Evolutionary conservation across 2,329 filamentous ascomycete genomes (phyloP), one percentile per base, ranked within the genome.

Genomic region (Penicillium sp.): DNA sequence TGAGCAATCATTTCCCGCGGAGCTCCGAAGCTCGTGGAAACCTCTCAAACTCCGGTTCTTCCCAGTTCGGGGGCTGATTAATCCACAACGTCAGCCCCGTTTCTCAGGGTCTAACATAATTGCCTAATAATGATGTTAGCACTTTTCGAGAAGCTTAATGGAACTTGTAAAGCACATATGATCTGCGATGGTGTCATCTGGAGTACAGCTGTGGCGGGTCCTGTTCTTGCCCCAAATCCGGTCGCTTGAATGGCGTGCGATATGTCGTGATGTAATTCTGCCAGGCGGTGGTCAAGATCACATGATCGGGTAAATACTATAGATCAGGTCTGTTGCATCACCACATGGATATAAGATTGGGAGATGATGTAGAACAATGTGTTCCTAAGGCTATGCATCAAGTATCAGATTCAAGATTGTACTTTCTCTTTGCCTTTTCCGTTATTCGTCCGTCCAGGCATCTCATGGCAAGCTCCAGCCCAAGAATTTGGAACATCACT

Each of bases 111-210:
- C 48, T 50, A 21, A 16, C 22, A 37, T 41, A 21, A 29, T 35
- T 35, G 46, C 46, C 48, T 50, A 50, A 24, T 37, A 8, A 27
- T 41, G 19, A 27, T 16, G 48, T 39, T 50, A 39, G 33, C 5
- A 24, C 14, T 50, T 9, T 49, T 50, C 48, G 37, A 50, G 48
- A 50, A 50, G 24, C 19, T 39, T 19, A 22, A 50, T 50, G 14
- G 48, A 50, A 50, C 19, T 27, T 26, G 22, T 13, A 41, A 41
- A 50, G 48, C 33, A 50, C 48, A 37, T 37, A 35, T 50, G 48
- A 50, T 50, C 48, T 50, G 33, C 35, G 33, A 50, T 50, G 48
- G 31, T 50, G 48, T 50, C 33, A 50, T 50, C 16, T 50, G 48
- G 37, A 24, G 48, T 50, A 24, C 33, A 50, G 33, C 39, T 22